Evolutionary conservation across 2,329 filamentous ascomycete species (phyloP).

Genomic region (Claviceps africana): DNA sequence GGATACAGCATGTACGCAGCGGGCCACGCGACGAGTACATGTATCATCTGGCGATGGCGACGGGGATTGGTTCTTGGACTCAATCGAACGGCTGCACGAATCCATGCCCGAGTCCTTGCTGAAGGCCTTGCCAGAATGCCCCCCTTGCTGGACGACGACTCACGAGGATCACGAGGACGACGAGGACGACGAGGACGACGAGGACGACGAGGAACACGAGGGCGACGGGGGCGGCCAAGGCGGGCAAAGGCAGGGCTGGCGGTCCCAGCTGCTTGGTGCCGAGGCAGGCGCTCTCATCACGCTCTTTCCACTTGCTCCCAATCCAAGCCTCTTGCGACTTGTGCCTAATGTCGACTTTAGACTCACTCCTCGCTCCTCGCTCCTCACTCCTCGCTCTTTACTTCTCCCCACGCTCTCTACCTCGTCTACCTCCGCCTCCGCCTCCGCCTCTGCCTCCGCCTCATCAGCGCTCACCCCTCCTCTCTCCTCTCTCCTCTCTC

Average conservation of each 20-base stretch:
- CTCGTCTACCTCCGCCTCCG: background rate
- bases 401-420: background rate
- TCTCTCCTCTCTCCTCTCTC: background rate
- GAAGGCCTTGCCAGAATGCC: background rate
- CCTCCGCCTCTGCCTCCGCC: background rate
- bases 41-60: background rate
- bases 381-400: background rate
- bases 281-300: conserved; percentile 2
- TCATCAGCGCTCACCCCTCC: background rate
- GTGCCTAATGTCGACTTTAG: background rate
- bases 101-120: background rate
- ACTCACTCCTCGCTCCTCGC: background rate
- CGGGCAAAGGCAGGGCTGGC: background rate
- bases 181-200: background rate
- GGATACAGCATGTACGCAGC: background rate
- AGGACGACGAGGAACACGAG: background rate
- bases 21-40: background rate
- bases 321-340: background rate
- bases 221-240: background rate
- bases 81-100: background rate
- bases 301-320: background rate
- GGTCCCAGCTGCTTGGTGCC: background rate
- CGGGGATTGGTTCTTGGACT: background rate
- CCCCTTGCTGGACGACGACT: background rate
- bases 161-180: too few species aligned